Evolutionary conservation across 805 yeast genomes (phyloP).

Genomic region (baker's yeast (Saccharomyces cerevisiae)): DNA sequence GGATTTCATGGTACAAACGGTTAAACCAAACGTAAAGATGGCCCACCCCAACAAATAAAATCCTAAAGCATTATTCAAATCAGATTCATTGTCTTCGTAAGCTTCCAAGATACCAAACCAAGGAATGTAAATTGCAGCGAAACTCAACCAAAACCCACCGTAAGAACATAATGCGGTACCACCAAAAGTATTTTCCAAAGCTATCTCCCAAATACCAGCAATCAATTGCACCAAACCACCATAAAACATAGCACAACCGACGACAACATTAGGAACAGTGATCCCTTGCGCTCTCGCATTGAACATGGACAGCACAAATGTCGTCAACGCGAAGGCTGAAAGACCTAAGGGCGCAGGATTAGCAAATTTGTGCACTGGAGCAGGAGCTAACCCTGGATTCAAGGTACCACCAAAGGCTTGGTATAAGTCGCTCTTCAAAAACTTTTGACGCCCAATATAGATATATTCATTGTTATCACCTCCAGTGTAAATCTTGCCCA

Average conservation of each 20-base stretch:
- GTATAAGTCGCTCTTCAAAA: conserved; percentile 49
- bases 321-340: conserved; percentile 53
- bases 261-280: conserved; percentile 43
- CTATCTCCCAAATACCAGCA: conserved; percentile 63
- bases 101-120: conserved; percentile 55
- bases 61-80: conserved; percentile 45
- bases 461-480: conserved; percentile 55
- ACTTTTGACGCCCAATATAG: conserved; percentile 64
- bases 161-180: conserved; percentile 53
- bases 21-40: conserved; percentile 48
- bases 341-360: conserved; percentile 63
- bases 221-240: conserved; percentile 54
- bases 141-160: conserved; percentile 68
- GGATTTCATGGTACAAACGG: conserved; percentile 51
- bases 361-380: conserved; percentile 51
- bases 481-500: conserved; percentile 27
- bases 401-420: conserved; percentile 78
- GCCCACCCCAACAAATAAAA: conserved; percentile 57
- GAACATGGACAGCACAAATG: conserved; percentile 49
- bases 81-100: conserved; percentile 33
- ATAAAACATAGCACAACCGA: conserved; percentile 51
- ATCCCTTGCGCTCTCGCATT: conserved; percentile 51
- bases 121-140: conserved; percentile 48
- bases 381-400: conserved; percentile 58
- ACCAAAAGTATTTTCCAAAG: conserved; percentile 58